phyloP scores from a whole-genome alignment of 169 alveolate species.

The Eimeria tenella region DNA sequence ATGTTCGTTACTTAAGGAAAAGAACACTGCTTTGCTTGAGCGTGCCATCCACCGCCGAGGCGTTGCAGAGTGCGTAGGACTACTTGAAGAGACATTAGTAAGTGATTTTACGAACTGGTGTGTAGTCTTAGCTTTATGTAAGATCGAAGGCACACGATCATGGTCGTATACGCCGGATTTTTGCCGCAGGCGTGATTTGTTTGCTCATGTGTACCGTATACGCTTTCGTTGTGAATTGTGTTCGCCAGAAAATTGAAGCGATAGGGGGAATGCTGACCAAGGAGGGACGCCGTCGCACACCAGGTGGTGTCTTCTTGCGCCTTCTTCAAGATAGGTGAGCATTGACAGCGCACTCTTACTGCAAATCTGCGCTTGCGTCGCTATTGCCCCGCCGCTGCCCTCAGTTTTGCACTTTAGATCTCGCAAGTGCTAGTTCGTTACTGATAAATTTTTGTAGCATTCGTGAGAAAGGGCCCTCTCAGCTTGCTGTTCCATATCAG shows the following conservation, averaged over 20 bases:
- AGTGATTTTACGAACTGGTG: neutral
- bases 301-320: slow-evolving; percentile 76
- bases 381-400: too few relatives aligned
- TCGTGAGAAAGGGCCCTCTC: too few relatives aligned
- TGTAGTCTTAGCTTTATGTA: too few relatives aligned
- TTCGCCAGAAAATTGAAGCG: slow-evolving; percentile 38
- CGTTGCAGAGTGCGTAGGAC: slow-evolving; percentile 34
- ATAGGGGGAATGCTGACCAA: slow-evolving; percentile 51
- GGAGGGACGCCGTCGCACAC: slow-evolving; percentile 79
- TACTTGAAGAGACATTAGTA: slow-evolving; percentile 74
- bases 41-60: slow-evolving; percentile 77
- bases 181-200: too few relatives aligned
- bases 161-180: too few relatives aligned
- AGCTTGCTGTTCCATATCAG: neutral
- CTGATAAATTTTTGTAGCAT: too few relatives aligned
- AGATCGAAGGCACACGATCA: too few relatives aligned
- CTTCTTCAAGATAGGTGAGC: slow-evolving; percentile 72
- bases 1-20: slow-evolving; percentile 28
- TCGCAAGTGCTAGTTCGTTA: too few relatives aligned
- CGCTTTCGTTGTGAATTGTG: neutral
- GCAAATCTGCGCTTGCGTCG: neutral
- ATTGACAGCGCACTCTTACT: neutral
- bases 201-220: too few relatives aligned
- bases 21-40: slow-evolving; percentile 63
- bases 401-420: too few relatives aligned